phyloP scores from a whole-genome alignment of 768 basidiomycete species.

The Cystobasidium tubakii region DNA sequence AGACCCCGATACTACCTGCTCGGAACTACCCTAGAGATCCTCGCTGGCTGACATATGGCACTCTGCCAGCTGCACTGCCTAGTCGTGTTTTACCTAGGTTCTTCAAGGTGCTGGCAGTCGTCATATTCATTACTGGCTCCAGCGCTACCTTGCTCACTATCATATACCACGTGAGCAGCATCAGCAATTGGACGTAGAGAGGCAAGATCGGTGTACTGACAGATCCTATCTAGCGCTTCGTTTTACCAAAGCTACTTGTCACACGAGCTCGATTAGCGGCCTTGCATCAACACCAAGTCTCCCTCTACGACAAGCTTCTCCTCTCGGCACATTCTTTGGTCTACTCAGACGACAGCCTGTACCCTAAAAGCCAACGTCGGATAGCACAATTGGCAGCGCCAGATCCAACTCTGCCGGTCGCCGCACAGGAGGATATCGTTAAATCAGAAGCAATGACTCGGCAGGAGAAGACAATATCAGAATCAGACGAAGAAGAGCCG shows the following conservation, averaged over 20 bases:
- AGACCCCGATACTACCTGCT: not conserved
- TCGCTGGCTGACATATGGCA: constrained; percentile 6
- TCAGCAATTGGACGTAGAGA: not conserved
- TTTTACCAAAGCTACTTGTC: constrained; percentile 11
- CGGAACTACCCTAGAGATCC: constrained; percentile 26
- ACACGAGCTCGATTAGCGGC: not conserved
- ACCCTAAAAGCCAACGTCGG: not conserved
- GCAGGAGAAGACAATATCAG: not conserved
- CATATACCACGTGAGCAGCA: constrained; percentile 3
- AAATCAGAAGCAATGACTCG: not conserved
- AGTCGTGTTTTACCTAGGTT: constrained; percentile 15
- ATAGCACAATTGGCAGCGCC: not conserved
- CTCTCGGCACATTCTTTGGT: not conserved
- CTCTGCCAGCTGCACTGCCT: constrained; percentile 5
- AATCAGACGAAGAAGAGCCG: constrained; percentile 1
- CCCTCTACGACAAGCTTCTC: constrained; percentile 31
- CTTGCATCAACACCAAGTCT: constrained; percentile 23
- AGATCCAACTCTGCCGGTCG: not conserved
- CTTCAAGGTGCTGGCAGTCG: constrained; percentile 13
- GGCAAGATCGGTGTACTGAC: not conserved
- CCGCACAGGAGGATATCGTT: not conserved
- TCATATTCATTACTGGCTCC: constrained; percentile 22
- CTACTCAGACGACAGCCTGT: not conserved
- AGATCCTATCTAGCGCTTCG: not conserved
- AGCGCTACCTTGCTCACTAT: constrained; percentile 16